Conservation (phyloP, 2,329 filamentous ascomycete genomes). For the Dissoconium aciculare region DNA sequence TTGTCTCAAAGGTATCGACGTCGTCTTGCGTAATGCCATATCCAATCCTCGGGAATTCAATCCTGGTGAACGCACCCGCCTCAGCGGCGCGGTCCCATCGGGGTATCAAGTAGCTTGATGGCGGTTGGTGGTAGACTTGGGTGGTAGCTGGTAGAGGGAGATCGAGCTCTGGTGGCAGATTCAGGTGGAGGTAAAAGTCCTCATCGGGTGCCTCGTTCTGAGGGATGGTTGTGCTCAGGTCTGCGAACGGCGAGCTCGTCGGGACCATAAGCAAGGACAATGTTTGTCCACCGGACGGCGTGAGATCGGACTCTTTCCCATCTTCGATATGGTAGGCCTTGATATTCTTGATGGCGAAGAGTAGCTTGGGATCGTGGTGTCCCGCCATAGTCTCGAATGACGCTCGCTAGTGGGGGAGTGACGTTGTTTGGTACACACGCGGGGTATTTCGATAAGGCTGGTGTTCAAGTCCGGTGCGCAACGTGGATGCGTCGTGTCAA, state of each 20-base stretch:
- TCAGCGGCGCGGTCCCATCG: conserved; percentile 86
- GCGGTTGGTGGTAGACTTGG: conserved; percentile 92
- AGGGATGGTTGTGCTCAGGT: conserved; percentile 41
- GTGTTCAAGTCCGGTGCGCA: not conserved
- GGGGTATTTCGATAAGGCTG: not conserved
- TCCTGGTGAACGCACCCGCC: conserved; percentile 77
- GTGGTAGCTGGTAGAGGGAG: conserved; percentile 87
- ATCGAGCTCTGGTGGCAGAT: conserved; percentile 86
- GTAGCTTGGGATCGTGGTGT: conserved; percentile 41
- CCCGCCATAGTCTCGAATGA: conserved; percentile 27
- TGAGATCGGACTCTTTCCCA: conserved; percentile 71
- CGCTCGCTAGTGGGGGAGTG: not conserved
- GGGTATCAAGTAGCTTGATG: conserved; percentile 82
- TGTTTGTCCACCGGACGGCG: conserved; percentile 73
- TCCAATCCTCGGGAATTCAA: conserved; percentile 68
- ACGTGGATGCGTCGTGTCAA: not conserved
- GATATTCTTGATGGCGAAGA: conserved; percentile 60
- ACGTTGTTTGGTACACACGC: not conserved
- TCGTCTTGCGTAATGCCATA: conserved; percentile 74
- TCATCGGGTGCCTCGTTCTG: conserved; percentile 50
- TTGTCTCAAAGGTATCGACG: conserved; percentile 91
- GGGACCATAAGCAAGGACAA: conserved; percentile 92
- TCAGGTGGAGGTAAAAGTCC: conserved; percentile 93
- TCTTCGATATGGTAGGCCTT: conserved; percentile 81
- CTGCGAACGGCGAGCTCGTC: conserved; percentile 56